Conservation (phyloP, 768 basidiomycete genomes). For the Pulveroboletus sp. region DNA sequence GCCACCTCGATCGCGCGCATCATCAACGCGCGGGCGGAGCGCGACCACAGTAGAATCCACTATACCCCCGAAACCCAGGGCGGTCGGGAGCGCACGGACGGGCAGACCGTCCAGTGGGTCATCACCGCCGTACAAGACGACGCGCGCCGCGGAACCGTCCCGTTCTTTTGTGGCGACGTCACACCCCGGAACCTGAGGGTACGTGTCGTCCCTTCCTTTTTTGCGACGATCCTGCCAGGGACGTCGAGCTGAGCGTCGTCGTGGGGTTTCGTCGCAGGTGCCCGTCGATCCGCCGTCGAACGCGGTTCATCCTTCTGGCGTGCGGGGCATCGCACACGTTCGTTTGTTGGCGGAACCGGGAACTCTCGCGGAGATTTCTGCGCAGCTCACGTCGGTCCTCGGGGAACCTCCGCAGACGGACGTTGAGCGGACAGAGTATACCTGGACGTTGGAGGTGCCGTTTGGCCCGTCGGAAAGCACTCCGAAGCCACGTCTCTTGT, state of each 20-base stretch:
- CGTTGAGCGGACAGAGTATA: constrained; percentile 20
- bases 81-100: constrained; percentile 55
- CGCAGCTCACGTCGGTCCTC: constrained; percentile 46
- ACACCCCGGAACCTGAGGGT: constrained; percentile 60
- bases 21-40: constrained; percentile 50
- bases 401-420: constrained; percentile 37
- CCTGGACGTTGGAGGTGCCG: constrained; percentile 44
- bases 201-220: constrained; percentile 10
- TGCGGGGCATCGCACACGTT: constrained; percentile 48
- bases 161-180: constrained; percentile 75
- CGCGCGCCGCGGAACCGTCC: constrained; percentile 37
- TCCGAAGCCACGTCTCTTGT: constrained; percentile 30
- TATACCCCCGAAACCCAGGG: constrained; percentile 48
- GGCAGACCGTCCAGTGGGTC: constrained; percentile 54
- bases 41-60: constrained; percentile 34
- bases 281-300: constrained; percentile 46
- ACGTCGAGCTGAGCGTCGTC: too few species aligned
- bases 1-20: constrained; percentile 42
- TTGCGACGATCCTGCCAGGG: too few species aligned
- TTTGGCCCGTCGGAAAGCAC: constrained; percentile 2
- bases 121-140: constrained; percentile 39
- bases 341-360: constrained; percentile 36
- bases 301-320: constrained; percentile 46
- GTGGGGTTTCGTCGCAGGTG: constrained; percentile 40
- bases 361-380: constrained; percentile 30